Base-by-base conservation (phyloP, 2,329 filamentous ascomycete genomes). In the Pyrenophora tritici-repentis region DNA sequence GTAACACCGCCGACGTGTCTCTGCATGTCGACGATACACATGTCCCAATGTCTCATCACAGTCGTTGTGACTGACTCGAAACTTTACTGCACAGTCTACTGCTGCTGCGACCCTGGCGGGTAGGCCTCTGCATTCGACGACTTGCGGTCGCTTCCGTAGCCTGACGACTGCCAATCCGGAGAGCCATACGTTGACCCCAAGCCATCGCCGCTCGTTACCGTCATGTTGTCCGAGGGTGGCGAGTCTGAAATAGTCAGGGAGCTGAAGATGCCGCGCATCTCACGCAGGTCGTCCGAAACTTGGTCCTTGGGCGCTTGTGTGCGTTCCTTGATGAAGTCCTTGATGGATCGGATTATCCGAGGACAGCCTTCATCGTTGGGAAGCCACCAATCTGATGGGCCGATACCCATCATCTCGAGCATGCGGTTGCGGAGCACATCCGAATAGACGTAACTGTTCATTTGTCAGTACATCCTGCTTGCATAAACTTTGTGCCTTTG, bases 301-400 rank as follows among this genome's bases (percentile, higher is more conserved):
- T 78, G 70, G 58, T 83, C 78, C 46, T 75, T 76, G 1, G 79
- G 77, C 33, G 75, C 57, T 13, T 59, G 83, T 6, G 82, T 89
- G 40, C 90, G 84, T 58, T 94, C 90, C 62, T 90, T 86, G 22
- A 91, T 90, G 73, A 96, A 92, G 35, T 85, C 83, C 16, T 92
- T 87, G 55, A 96, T 86, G 46, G 83, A 87, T 43, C 86, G 86
- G 46, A 97, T 80, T 35, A 95, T 83, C 0, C 84, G 83, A 9
- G 84, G 87, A 63, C 89, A 89, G 1, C 84, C 85, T 75, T 93
- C 88, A 56, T 90, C 84, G 70, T 94, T 83, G 2, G 91, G 90
- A 2, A 97, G 82, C 94, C 94, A 99, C 90, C 91, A 97, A 50
- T 87, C 81, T 37, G 84, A 83, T 45, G 91, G 85, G 16, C 86